Conservation (phyloP, 2,329 filamentous ascomycete species). For the Talaromyces sp. region DNA sequence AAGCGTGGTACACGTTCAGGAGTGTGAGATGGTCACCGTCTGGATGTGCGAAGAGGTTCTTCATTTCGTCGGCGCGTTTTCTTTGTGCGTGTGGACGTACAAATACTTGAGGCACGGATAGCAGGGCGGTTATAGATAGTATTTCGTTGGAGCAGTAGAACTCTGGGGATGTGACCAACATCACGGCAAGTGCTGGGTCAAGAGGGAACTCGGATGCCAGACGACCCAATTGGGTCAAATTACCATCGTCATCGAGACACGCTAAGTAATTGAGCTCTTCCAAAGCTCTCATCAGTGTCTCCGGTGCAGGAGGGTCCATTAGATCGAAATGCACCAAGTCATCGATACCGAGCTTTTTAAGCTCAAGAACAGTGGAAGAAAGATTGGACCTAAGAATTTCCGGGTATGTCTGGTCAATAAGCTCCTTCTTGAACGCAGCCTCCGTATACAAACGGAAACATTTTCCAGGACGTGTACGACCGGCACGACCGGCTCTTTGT, state of each 20-base stretch:
- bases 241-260: conserved; percentile 93
- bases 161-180: conserved; percentile 95
- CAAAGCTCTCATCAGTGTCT: conserved; percentile 95
- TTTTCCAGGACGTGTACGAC: conserved; percentile 96
- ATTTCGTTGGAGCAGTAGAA: conserved; percentile 99
- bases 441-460: conserved; percentile 98
- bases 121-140: conserved; percentile 84
- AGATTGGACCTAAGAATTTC: conserved; percentile 94
- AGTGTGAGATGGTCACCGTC: conserved; percentile 96
- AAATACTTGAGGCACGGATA: conserved; percentile 93
- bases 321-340: conserved; percentile 98
- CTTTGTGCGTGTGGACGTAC: conserved; percentile 79
- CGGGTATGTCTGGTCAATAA: conserved; percentile 95
- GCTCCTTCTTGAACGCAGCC: conserved; percentile 91
- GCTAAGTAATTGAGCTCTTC: conserved; percentile 98
- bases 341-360: conserved; percentile 95
- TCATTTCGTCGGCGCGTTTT: conserved; percentile 96
- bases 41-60: conserved; percentile 83
- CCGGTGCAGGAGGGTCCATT: conserved; percentile 96
- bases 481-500: conserved; percentile 96
- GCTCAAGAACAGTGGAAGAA: conserved; percentile 87
- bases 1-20: conserved; percentile 96
- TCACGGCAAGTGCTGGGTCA: conserved; percentile 89
- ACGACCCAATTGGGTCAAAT: conserved; percentile 79
- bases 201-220: conserved; percentile 93